These are phyloP conservation scores for Cynara cardunculus DNA, from an alignment of 129 eudicot species.

Conservation along the genomic window DNA sequence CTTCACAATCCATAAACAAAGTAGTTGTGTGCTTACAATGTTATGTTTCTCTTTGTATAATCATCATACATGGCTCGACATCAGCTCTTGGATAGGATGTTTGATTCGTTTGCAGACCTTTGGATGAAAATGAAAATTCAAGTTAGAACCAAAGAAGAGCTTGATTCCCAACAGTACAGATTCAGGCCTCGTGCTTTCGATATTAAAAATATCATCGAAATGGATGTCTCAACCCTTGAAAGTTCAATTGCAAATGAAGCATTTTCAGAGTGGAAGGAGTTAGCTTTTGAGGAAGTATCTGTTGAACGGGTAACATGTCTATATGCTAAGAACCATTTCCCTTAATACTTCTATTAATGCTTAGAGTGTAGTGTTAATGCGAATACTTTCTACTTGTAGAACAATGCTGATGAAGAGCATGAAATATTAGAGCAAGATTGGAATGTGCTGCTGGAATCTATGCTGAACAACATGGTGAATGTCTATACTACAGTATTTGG, in stretches of 20 bases:
- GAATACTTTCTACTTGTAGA: constrained; percentile 24
- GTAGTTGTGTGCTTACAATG: not conserved
- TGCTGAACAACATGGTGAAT: constrained; percentile 52
- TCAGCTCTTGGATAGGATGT: constrained; percentile 62
- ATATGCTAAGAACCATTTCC: not conserved
- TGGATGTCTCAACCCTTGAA: constrained; percentile 56
- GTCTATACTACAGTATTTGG: constrained; percentile 66
- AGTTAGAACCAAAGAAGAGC: constrained; percentile 48
- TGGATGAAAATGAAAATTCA: constrained; percentile 69
- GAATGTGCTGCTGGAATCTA: constrained; percentile 48
- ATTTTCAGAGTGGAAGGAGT: constrained; percentile 83
- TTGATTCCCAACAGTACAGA: constrained; percentile 55
- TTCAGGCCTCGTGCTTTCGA: constrained; percentile 76
- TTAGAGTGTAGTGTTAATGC: not conserved
- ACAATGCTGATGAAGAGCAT: constrained; percentile 39
- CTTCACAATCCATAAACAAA: not conserved
- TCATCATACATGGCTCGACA: not conserved
- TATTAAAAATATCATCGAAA: constrained; percentile 57
- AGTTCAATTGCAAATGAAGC: constrained; percentile 46
- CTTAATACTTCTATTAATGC: not conserved
- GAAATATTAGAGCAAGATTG: constrained; percentile 53
- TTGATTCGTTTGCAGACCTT: constrained; percentile 52
- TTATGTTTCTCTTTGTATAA: not conserved
- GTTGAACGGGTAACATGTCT: constrained; percentile 40
- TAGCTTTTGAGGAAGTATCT: constrained; percentile 49